Base-by-base conservation (phyloP, 2,329 filamentous ascomycete genomes). In the Lecanicillium sp. region DNA sequence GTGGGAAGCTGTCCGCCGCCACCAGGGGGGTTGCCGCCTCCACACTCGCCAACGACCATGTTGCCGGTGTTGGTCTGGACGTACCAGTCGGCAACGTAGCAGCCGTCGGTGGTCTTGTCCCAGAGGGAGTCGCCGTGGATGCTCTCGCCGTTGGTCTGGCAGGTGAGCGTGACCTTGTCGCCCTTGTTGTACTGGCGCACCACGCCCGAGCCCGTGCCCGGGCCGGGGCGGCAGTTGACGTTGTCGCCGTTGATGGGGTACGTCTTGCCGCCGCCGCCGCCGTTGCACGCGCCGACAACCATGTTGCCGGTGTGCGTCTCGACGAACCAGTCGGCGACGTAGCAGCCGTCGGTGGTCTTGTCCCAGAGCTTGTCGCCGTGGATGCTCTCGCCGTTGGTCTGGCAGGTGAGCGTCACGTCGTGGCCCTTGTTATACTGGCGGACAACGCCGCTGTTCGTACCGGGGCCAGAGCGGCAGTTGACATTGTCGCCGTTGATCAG, bases 171-270 rank as follows among this genome's bases (percentile, higher is more conserved):
- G 6, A 36, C 33, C 18, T 22, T n/a, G 18, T 20, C 14, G 13
- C 33, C 33, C 12, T 36, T 36, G 18, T 27, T 25, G 12, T 36
- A 36, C 15, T 17, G 15, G 13, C 18, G 33, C 17, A 18, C 15
- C 13, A 36, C 33, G 3, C 18, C 19, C n/a, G 17, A 22, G 14
- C 33, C 22, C 13, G 33, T 36, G 22, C 19, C 19, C 4, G 33
- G 33, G 9, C 33, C 33, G 10, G 33, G n/a, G 33, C 33, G 33
- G 33, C 33, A 36, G 33, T 36, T 36, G 33, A 36, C 33, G 33
- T 4, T 27, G 8, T 28, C 22, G 17, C 20, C 33, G 22, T 20
- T 36, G 33, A 36, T 36, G 13, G 33, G 33, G 19, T 36, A 36
- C 6, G 29, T 14, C 6, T 31, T 31, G 29, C n/a, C 29, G 29